Evolutionary conservation across 176 grass and related monocot species (phyloP).

Genomic region (Ananas comosus): DNA sequence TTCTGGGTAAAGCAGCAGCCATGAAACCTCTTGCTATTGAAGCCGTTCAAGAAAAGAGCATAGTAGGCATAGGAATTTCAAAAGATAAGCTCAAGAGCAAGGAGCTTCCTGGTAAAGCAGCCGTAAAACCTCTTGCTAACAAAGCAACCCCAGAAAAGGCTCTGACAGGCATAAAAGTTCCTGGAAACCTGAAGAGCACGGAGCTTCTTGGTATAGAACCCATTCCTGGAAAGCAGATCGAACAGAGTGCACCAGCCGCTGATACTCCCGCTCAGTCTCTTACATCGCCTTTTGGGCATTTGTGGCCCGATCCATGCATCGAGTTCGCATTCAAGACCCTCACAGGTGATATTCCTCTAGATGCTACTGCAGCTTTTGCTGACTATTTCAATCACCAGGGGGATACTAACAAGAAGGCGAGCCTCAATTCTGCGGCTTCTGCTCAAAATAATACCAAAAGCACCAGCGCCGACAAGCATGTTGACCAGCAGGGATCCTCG

Average conservation of each 20-base stretch:
- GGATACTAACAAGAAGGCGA: conserved; percentile 30
- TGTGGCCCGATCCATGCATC: conserved; percentile 59
- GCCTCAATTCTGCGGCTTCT: conserved; percentile 12
- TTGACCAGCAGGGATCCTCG: conserved; percentile 12
- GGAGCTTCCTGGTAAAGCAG: too few species aligned
- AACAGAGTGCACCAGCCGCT: conserved; percentile 15
- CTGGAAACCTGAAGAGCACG: conserved; percentile 16
- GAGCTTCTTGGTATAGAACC: conserved; percentile 2
- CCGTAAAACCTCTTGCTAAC: too few species aligned
- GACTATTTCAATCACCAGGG: conserved; percentile 32
- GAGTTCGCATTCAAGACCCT: conserved; percentile 70
- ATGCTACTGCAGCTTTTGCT: conserved; percentile 16
- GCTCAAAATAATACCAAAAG: conserved; percentile 22
- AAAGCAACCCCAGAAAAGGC: too few species aligned
- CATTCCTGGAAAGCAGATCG: conserved; percentile 15
- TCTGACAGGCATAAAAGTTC: neutral
- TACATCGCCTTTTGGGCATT: conserved; percentile 37
- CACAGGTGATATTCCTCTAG: conserved; percentile 49
- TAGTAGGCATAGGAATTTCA: neutral
- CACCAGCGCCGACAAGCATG: conserved; percentile 10
- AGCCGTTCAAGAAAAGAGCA: too few species aligned
- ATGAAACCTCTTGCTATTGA: too few species aligned
- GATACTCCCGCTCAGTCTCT: conserved; percentile 23
- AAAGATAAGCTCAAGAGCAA: too few species aligned
- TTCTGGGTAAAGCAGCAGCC: too few species aligned